Percentiles rank a stretch among this genome's conserved stretches.
Conservation (phyloP, 345 rosid species). For the Luvunga scandens region DNA sequence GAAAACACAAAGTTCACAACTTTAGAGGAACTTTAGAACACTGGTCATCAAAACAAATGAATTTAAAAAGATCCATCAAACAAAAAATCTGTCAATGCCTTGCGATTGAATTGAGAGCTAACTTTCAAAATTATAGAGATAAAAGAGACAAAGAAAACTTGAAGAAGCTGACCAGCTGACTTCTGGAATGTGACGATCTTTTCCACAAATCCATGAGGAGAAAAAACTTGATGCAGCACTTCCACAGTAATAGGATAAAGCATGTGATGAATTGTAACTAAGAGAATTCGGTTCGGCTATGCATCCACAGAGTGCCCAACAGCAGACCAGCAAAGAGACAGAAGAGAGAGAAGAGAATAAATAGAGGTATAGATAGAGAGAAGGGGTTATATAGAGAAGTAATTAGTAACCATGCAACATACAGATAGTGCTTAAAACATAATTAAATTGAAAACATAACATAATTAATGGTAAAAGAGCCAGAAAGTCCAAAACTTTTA, state of each 20-base stretch:
- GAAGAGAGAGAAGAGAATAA: constrained; percentile 58
- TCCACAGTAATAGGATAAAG: constrained; percentile 96
- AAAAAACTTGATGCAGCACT: constrained; percentile 92
- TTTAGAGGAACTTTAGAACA: constrained; percentile 1
- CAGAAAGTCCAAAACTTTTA: neutral
- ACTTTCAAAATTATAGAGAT: constrained; percentile 32
- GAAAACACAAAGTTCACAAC: constrained; percentile 11
- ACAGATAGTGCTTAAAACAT: neutral
- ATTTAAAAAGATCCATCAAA: neutral
- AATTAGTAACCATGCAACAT: constrained; percentile 17
- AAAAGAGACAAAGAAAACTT: constrained; percentile 27
- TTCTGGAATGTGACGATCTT: constrained; percentile 97
- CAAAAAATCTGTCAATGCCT: constrained; percentile 1
- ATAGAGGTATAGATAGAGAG: constrained; percentile 47
- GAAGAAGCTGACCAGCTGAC: constrained; percentile 94
- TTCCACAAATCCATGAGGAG: constrained; percentile 91
- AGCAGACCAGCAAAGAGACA: constrained; percentile 58
- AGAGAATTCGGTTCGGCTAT: constrained; percentile 92
- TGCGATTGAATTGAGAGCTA: constrained; percentile 14
- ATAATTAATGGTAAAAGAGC: neutral
- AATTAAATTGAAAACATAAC: neutral
- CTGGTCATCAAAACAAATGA: constrained; percentile 13
- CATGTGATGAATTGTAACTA: constrained; percentile 93
- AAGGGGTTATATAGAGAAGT: constrained; percentile 46
- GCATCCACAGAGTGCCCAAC: constrained; percentile 59